Evolutionary conservation across 2,329 filamentous ascomycete genomes (phyloP), one percentile per base, ranked within the genome.

Genomic region (Pseudogymnoascus sp.): DNA sequence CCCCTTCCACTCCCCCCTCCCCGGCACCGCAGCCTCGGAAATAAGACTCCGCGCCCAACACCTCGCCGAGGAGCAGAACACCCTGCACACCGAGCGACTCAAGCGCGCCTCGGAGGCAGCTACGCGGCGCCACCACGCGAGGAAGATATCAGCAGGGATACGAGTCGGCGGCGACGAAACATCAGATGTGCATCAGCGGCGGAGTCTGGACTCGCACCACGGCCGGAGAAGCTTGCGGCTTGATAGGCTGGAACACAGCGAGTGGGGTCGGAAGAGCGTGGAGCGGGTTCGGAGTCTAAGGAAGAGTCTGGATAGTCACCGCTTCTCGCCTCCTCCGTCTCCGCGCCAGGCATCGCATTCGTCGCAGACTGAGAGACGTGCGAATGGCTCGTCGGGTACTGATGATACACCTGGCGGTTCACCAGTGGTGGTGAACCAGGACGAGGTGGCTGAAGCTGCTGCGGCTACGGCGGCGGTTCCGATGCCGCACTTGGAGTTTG

Each of bases 41-140:
- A 88, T 95, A 55, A 77, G 86, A 2, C 74, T 86, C 0, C 82
- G 85, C 48, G 90, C 91, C 0, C 76, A 82, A 45, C 82, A 84
- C 61, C 76, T 95, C 5, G 86, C 88, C 1, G 76, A 78, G 23
- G 80, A 85, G 64, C 84, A 85, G 64, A 83, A 67, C 18, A 61
- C 65, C 28, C n/a, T 60, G 2, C 67, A 48, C 28, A 52, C 35
- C 13, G 35, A 28, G 18, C 23, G 37, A 12, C 61, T 9, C 33
- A 59, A 23, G 35, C 55, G 2, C 62, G 62, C 55, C 38, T 57
- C 9, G 57, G 64, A 5, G 61, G 19, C 35, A 3, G 23, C 23
- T 19, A 10, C 26, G 5, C 62, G 65, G 5, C 65, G 65, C 52
- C 48, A 65, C 10, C 63, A 65, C 5, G 58, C 58, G 2, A 65